A percentile compares a stretch with the other conserved stretches of the same genome.
Conservation (phyloP, 1,139 yeast species). For the Scheffersomyces titani region DNA sequence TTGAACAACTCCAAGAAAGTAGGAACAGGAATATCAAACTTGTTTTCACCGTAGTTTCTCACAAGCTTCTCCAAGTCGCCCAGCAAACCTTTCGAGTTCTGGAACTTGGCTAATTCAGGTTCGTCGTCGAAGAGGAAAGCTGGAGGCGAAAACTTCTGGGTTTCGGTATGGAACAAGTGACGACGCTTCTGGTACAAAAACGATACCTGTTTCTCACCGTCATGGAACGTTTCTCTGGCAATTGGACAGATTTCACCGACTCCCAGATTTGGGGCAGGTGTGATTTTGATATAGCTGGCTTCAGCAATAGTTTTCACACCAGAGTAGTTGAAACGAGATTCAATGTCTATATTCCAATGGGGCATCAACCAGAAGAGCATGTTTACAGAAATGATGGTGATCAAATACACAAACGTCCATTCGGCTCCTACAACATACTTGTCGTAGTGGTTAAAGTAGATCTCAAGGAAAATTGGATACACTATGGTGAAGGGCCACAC, state of each 20-base stretch:
- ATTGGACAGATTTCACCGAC: conserved; percentile 76
- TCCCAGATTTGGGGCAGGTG: conserved; percentile 86
- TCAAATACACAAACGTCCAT: conserved; percentile 86
- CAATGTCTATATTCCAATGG: conserved; percentile 84
- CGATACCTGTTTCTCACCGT: conserved; percentile 63
- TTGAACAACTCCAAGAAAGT: conserved; percentile 86
- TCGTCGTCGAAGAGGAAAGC: conserved; percentile 67
- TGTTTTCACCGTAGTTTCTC: conserved; percentile 78
- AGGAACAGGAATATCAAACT: conserved; percentile 94
- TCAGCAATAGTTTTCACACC: conserved; percentile 52
- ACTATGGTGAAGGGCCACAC: conserved; percentile 80
- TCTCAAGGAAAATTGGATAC: conserved; percentile 73
- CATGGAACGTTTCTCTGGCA: conserved; percentile 56
- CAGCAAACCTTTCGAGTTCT: conserved; percentile 60
- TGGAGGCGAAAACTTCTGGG: conserved; percentile 74
- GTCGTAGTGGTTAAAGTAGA: conserved; percentile 74
- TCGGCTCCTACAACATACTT: conserved; percentile 76
- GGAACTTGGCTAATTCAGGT: conserved; percentile 62
- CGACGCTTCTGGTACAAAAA: conserved; percentile 93
- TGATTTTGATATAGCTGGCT: conserved; percentile 72
- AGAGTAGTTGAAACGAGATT: conserved; percentile 69
- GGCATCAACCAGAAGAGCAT: conserved; percentile 85
- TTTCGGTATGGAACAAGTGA: conserved; percentile 64
- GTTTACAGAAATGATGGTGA: conserved; percentile 72
- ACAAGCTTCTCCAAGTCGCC: conserved; percentile 57